Percentiles rank a stretch among this genome's conserved stretches.
These are phyloP conservation scores for Mucor indicus DNA, from an alignment of 371 early-diverging fungal genomes.

Conservation along the genomic window DNA sequence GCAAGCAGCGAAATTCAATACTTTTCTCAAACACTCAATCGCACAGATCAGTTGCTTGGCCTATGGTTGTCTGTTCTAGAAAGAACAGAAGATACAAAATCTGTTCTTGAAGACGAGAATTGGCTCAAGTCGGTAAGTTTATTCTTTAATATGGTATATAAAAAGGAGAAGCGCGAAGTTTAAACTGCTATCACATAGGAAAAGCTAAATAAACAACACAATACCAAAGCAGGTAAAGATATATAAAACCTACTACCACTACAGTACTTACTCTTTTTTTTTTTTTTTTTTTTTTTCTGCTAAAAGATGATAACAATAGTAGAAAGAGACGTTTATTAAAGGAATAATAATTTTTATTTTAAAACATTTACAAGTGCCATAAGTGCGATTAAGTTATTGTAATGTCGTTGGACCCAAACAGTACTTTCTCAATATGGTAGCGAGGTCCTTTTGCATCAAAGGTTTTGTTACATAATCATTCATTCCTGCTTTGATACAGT, in stretches of 20 bases:
- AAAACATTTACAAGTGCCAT: no score
- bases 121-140: conserved; percentile 9
- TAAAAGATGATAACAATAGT: not conserved
- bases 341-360: not conserved
- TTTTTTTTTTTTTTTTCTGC: no score
- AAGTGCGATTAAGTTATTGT: no score
- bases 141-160: no score
- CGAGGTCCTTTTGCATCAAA: conserved; percentile 43
- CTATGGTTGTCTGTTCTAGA: conserved; percentile 34
- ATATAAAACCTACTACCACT: no score
- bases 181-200: no score
- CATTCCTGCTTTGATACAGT: conserved; percentile 56
- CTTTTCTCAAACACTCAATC: conserved; percentile 29
- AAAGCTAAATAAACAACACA: no score
- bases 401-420: conserved; percentile 10
- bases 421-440: conserved; percentile 30
- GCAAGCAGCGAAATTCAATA: conserved; percentile 18
- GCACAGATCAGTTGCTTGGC: conserved; percentile 34
- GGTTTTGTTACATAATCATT: conserved; percentile 52
- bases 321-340: not conserved
- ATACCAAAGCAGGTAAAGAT: no score
- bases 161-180: no score
- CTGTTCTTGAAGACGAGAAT: conserved; percentile 27
- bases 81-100: conserved; percentile 35
- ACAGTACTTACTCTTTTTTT: no score